Conservation (phyloP, 805 yeast genomes). For the Candida ascalaphidarum region DNA sequence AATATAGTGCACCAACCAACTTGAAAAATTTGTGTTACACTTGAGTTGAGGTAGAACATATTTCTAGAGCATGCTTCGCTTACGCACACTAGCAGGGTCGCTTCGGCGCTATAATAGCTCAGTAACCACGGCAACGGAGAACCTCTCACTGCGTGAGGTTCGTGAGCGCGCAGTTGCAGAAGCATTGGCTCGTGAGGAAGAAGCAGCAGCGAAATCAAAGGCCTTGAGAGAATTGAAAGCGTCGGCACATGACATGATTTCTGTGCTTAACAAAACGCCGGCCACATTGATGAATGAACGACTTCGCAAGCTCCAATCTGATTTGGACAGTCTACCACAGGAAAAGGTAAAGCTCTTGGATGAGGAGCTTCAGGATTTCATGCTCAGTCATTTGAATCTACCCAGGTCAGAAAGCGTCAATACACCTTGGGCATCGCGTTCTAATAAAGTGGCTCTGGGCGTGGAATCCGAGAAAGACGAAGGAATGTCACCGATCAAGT, state of each 20-base stretch:
- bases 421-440: slow-evolving; percentile 24
- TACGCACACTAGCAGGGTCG: too few species aligned
- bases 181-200: slow-evolving; percentile 36
- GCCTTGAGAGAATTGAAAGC: slow-evolving; percentile 23
- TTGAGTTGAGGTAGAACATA: too few species aligned
- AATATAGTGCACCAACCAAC: too few species aligned
- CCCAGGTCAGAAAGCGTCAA: slow-evolving; percentile 19
- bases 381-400: slow-evolving; percentile 22
- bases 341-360: slow-evolving; percentile 30
- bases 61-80: too few species aligned
- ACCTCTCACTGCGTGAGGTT: slow-evolving; percentile 14
- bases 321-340: slow-evolving; percentile 18
- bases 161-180: slow-evolving; percentile 35
- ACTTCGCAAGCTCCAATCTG: slow-evolving; percentile 19
- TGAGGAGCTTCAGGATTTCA: slow-evolving; percentile 30
- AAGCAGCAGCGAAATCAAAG: slow-evolving; percentile 24
- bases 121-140: too few species aligned
- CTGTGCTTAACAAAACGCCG: slow-evolving; percentile 26
- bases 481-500: slow-evolving; percentile 9
- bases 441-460: not conserved
- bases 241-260: slow-evolving; percentile 17
- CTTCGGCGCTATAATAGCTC: too few species aligned
- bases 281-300: slow-evolving; percentile 19
- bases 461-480: slow-evolving; percentile 4
- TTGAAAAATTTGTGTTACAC: too few species aligned